Conservation (phyloP, 1,284 basidiomycete genomes). For the Heterobasidion irregulare region DNA sequence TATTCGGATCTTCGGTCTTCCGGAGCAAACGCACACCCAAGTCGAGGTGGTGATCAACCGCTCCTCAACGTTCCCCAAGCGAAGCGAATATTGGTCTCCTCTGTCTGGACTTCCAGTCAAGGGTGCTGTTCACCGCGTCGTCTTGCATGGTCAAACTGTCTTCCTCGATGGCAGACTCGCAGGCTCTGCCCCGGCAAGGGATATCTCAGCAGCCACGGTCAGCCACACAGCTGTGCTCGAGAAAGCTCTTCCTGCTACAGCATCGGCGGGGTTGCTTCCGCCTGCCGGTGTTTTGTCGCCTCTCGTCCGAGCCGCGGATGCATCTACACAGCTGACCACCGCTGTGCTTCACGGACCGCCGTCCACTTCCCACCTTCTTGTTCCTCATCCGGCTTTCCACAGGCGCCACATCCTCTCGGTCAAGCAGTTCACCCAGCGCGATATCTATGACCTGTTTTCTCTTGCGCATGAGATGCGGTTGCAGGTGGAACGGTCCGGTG, state of each 20-base stretch:
- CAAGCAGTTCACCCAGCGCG: conserved; percentile 87
- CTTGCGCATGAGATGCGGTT: conserved; percentile 95
- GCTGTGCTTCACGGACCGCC: conserved; percentile 25
- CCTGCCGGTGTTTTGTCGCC: conserved; percentile 3
- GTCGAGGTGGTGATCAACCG: conserved; percentile 92
- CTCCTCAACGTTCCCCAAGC: conserved; percentile 48
- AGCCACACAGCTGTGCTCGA: conserved; percentile 30
- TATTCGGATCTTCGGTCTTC: conserved; percentile 84
- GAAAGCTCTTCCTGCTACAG: conserved; percentile 1
- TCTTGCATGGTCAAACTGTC: conserved; percentile 86
- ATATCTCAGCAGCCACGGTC: conserved; percentile 69
- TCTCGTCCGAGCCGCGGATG: conserved; percentile 1
- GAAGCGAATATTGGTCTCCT: conserved; percentile 74
- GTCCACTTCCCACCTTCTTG: conserved; percentile 32
- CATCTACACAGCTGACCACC: conserved; percentile 7
- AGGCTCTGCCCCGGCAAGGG: conserved; percentile 60
- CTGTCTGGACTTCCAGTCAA: conserved; percentile 58
- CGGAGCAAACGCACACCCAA: conserved; percentile 80
- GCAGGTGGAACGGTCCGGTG: conserved; percentile 89
- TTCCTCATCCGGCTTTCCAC: conserved; percentile 66
- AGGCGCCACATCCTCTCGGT: conserved; percentile 92
- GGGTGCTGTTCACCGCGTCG: conserved; percentile 86
- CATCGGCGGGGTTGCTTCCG: conserved; percentile 2
- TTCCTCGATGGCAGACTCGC: conserved; percentile 86
- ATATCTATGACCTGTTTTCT: conserved; percentile 92